Evolutionary conservation across 129 eudicot genomes (phyloP).

Genomic region (Helichrysum umbraculigerum): DNA sequence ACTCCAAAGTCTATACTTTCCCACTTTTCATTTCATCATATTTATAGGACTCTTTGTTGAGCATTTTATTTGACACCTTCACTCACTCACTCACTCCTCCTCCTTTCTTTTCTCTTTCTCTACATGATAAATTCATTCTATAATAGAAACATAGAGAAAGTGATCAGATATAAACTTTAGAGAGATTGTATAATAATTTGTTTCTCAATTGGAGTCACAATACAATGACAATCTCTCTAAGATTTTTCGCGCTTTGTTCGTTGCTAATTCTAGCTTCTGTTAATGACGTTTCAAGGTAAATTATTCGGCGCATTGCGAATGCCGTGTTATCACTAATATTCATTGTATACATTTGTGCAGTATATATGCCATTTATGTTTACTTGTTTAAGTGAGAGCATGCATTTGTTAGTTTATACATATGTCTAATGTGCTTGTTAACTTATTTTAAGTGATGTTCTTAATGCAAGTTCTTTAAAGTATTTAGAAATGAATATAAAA

Average conservation of each 20-base stretch:
- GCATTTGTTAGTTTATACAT: too few relatives aligned
- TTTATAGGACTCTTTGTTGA: slow-evolving; percentile 29
- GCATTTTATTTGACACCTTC: slow-evolving; percentile 11
- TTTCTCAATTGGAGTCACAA: slow-evolving; percentile 1
- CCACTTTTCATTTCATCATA: slow-evolving; percentile 9
- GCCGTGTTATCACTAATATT: not conserved
- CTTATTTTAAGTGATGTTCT: not conserved
- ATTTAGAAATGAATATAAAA: not conserved
- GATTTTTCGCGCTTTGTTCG: slow-evolving; percentile 25
- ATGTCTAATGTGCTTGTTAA: too few relatives aligned
- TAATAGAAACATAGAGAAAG: not conserved
- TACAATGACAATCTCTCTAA: slow-evolving; percentile 45
- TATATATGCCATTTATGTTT: too few relatives aligned
- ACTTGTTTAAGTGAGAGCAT: too few relatives aligned
- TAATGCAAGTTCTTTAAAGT: not conserved
- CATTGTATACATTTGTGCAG: too few relatives aligned
- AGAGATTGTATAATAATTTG: slow-evolving; percentile 7
- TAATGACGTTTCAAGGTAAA: slow-evolving; percentile 39
- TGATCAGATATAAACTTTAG: not conserved
- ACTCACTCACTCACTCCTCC: slow-evolving; percentile 9
- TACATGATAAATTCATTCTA: not conserved
- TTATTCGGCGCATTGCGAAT: not conserved
- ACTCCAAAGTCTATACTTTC: slow-evolving; percentile 18
- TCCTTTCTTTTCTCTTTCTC: slow-evolving; percentile 12
- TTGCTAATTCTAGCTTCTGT: slow-evolving; percentile 23